A percentile compares a stretch with the other conserved stretches of the same genome.
Conservation (phyloP, 257 asterid species). For the Solanum rostratum region DNA sequence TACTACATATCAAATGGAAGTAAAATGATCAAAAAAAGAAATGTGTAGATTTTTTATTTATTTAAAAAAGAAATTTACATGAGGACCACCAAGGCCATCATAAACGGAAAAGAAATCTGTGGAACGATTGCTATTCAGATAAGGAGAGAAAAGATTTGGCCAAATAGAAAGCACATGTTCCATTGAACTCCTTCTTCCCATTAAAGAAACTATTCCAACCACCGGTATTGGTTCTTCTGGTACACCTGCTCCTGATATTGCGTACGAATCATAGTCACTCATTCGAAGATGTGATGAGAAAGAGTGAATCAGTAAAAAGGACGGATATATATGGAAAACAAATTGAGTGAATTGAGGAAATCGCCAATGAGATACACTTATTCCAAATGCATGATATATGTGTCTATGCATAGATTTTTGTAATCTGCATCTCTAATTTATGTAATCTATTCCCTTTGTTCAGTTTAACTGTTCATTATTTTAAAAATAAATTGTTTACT, state of each 20-base stretch:
- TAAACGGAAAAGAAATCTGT: conserved; percentile 9
- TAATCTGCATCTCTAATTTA: background rate
- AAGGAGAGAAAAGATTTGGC: background rate
- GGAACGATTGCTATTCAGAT: background rate
- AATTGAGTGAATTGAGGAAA: no score
- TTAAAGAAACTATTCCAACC: conserved; percentile 1
- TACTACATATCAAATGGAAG: background rate
- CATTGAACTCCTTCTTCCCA: conserved; percentile 9
- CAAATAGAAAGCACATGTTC: conserved; percentile 2
- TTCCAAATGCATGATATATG: background rate
- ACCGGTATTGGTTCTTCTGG: background rate
- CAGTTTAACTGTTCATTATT: no score
- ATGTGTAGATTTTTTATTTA: no score
- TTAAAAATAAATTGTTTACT: no score
- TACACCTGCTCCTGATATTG: background rate
- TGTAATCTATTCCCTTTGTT: background rate
- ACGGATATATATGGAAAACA: no score
- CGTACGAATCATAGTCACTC: background rate
- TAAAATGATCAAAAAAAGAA: background rate
- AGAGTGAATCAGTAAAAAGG: no score
- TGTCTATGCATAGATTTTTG: background rate
- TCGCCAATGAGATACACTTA: no score
- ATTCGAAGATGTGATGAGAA: no score
- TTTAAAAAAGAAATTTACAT: no score
- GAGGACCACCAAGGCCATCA: conserved; percentile 18